These are phyloP conservation scores for Populus hybrid DNA, from an alignment of 441 rosid species.

Conservation along the genomic window DNA sequence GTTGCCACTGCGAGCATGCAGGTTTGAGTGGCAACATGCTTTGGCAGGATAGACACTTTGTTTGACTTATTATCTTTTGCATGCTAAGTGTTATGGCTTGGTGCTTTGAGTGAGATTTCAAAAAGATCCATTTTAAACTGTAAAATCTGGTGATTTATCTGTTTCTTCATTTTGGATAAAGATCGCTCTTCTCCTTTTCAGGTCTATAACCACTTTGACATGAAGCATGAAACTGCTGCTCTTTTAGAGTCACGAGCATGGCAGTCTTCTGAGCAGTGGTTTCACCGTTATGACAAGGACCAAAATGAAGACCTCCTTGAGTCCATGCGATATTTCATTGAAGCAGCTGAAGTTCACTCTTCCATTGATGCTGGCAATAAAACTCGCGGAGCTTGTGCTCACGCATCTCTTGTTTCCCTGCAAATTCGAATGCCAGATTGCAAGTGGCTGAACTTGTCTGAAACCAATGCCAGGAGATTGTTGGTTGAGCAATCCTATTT, in stretches of 20 bases:
- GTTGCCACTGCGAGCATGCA: background rate
- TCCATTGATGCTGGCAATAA: no score
- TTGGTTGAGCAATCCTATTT: no score
- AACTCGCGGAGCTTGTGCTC: no score
- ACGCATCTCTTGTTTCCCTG: no score
- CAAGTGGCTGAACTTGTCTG: no score
- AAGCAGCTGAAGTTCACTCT: constrained; percentile 99
- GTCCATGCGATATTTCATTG: constrained; percentile 89
- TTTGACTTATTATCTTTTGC: background rate
- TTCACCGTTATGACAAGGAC: constrained; percentile 72
- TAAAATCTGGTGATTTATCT: background rate
- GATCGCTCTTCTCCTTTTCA: constrained; percentile 30
- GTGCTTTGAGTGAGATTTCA: background rate
- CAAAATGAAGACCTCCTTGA: constrained; percentile 94
- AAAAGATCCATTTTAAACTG: background rate
- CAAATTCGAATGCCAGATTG: no score
- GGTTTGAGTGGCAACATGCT: background rate
- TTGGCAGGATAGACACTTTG: background rate
- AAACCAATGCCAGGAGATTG: no score
- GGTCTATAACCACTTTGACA: constrained; percentile 96
- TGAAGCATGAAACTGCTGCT: constrained; percentile 96
- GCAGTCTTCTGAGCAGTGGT: constrained; percentile 78
- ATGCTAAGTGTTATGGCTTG: background rate
- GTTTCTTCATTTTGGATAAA: background rate
- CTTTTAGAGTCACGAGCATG: constrained; percentile 85